Base-by-base conservation (phyloP, 768 basidiomycete species). In the Tricholoma sp. region DNA sequence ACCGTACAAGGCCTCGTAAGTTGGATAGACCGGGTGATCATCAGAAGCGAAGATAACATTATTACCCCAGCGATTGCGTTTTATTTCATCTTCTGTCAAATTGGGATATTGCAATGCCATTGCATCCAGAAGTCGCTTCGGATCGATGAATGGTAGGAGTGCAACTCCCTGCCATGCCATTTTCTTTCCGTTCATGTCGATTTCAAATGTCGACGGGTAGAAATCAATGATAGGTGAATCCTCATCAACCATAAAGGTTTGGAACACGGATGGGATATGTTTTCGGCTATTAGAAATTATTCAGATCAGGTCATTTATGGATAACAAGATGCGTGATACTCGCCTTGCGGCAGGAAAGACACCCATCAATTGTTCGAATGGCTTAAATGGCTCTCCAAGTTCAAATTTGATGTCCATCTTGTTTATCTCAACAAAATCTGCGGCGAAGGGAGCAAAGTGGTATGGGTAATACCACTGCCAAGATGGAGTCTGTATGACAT, bases 401-500 rank as follows among this genome's bases (percentile, higher is more conserved):
- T 82, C 80, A 65, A 98, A 98, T 36, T 76, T 71, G 67, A 98
- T 85, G 36, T 92, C 75, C 83, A 95, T 84, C 60, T 84, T 78
- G 34, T 79, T 81, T 48, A 96, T 76, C 45, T 90, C 86, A 55
- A 82, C 80, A 62, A 98, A 98, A 70, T 99, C 97, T 58, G 88
- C 86, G 7, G 97, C 97, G 69, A 99, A 99, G 0, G 97, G 97
- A 11, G 97, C 93, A 69, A 97, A 99, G 71, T 99, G 97, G 65
- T 89, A 95, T 1, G 97, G 97, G 70, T 98, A 98, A 74, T 89
- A 99, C 97, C 97, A 99, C 66, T 94, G 85, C 96, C 96, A 98
- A 2, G 95, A 97, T 3, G 91, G 90, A 7, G 91, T 84, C 92
- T 89, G 37, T 56, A 50, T 65, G 65, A n/a, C 9, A 33, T 52